Percentiles rank a stretch among this genome's conserved stretches.
These are phyloP conservation scores for Penicillium antarcticum DNA, from an alignment of 495 filamentous ascomycete genomes.

Conservation along the genomic window DNA sequence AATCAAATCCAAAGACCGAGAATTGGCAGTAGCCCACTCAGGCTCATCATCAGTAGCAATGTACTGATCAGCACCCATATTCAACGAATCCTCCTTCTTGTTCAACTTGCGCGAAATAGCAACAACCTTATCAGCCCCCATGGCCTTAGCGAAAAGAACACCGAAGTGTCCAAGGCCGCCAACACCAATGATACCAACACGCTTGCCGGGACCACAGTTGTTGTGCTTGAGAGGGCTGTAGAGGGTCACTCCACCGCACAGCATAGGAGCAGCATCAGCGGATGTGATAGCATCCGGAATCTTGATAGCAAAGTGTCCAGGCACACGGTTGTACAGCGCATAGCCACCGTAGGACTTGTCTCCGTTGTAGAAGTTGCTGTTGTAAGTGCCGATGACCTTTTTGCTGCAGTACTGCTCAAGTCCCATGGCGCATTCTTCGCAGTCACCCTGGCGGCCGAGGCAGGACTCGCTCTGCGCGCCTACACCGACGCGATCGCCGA, in stretches of 20 bases:
- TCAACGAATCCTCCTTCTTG: slow-evolving; percentile 70
- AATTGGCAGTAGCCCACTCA: slow-evolving; percentile 66
- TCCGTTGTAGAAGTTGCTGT: slow-evolving; percentile 43
- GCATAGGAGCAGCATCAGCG: slow-evolving; percentile 71
- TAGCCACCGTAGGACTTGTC: slow-evolving; percentile 67
- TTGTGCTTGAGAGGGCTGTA: slow-evolving; percentile 73
- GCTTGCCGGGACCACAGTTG: slow-evolving; percentile 74
- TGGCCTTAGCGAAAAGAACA: slow-evolving; percentile 57
- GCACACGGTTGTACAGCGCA: slow-evolving; percentile 67
- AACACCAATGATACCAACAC: slow-evolving; percentile 78
- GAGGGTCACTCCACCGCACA: slow-evolving; percentile 80
- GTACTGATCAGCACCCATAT: slow-evolving; percentile 61
- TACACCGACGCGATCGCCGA: slow-evolving; percentile 87
- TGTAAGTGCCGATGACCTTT: slow-evolving; percentile 49
- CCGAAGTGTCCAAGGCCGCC: slow-evolving; percentile 78
- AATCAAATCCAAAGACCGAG: slow-evolving; percentile 73
- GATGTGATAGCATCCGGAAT: slow-evolving; percentile 66
- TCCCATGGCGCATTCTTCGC: slow-evolving; percentile 63
- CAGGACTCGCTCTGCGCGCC: slow-evolving; percentile 79
- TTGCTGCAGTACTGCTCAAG: slow-evolving; percentile 65
- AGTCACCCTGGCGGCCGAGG: slow-evolving; percentile 55
- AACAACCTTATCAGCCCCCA: slow-evolving; percentile 74
- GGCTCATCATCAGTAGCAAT: slow-evolving; percentile 81
- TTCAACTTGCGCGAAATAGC: slow-evolving; percentile 66
- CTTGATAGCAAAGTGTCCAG: slow-evolving; percentile 71